These are phyloP conservation scores for Selaginella moellendorffii DNA, from an alignment of 75 land plant genomes.

Conservation along the genomic window DNA sequence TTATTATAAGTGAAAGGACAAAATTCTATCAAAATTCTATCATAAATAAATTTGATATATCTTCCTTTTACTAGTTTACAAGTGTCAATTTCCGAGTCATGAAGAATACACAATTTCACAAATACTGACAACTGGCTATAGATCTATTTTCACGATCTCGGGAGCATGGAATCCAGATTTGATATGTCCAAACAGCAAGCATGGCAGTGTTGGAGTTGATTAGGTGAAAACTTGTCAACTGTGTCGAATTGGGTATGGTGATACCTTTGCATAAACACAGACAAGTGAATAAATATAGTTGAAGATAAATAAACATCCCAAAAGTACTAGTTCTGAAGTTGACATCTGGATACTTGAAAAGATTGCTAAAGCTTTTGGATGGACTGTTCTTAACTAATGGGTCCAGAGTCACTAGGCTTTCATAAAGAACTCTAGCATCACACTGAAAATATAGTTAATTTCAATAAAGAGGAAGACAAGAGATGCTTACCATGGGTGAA, in stretches of 20 bases:
- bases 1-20: too few relatives aligned
- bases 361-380: slow-evolving; percentile 15
- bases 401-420: slow-evolving; percentile 16
- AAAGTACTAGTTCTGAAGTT: slow-evolving; percentile 18
- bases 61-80: too few relatives aligned
- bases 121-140: too few relatives aligned
- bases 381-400: slow-evolving; percentile 25
- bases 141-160: too few relatives aligned
- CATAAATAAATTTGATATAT: too few relatives aligned
- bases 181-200: slow-evolving; percentile 27
- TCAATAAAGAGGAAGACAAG: neutral
- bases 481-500: slow-evolving; percentile 11
- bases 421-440: slow-evolving; percentile 22
- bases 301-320: slow-evolving; percentile 13
- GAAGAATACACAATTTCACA: too few relatives aligned
- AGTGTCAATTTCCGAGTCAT: too few relatives aligned
- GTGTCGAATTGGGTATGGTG: slow-evolving; percentile 32
- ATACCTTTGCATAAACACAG: slow-evolving; percentile 21
- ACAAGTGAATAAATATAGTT: neutral
- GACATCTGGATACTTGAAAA: slow-evolving; percentile 17
- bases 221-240: slow-evolving; percentile 28
- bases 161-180: slow-evolving; percentile 22
- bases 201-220: slow-evolving; percentile 27
- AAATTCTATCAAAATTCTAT: too few relatives aligned
- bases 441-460: slow-evolving; percentile 3